Evolutionary conservation across 306 rosid genomes (phyloP), one percentile per base, ranked within the genome.

Genomic region (Vicia faba): DNA sequence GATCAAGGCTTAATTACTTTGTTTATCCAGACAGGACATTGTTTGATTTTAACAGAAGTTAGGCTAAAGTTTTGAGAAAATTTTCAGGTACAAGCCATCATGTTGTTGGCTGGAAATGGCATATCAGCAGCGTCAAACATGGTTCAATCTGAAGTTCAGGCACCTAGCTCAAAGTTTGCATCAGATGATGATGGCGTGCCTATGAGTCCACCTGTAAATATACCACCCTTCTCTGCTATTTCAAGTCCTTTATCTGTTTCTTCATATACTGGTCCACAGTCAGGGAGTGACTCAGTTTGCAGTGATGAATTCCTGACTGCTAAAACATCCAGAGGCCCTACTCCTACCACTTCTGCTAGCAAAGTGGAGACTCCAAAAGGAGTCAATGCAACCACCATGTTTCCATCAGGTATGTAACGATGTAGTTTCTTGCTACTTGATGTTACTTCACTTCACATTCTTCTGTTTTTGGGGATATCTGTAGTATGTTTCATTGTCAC

Each of bases 221-320:
- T 77, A 15, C 72, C 82, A 5, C 76, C 79, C 29, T 55, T 82
- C 50, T 64, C 91, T 60, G 82, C 82, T 53, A 79, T 84, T 64
- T 70, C 96, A 18, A 88, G 91, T 75, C 89, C 93, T 20, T 75
- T 84, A 58, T 91, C 97, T 31, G 88, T 86, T 56, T 91, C 97
- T 74, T 88, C 93, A 9, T 91, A 82, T 46, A 70, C 78, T 4
- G 85, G 88, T 35, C 40, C 81, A 68, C 96, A 75, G 64, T 85
- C 89, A 9, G 84, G 73, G 61, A 82, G 92, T 67, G 96, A 91
- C 23, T 89, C 97, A 53, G 82, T 85, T 10, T 75, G 89, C 86
- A 82, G 83, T 14, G 96, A 87, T 72, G 95, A 92, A 38, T 74
- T 75, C 51, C 69, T 72, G 68, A 80, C 77, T 8, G 85, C 80